A percentile compares a stretch with the other conserved stretches of the same genome.
Evolutionary conservation across 2,329 filamentous ascomycete species (phyloP).

Genomic region (Coleophoma crateriformis): DNA sequence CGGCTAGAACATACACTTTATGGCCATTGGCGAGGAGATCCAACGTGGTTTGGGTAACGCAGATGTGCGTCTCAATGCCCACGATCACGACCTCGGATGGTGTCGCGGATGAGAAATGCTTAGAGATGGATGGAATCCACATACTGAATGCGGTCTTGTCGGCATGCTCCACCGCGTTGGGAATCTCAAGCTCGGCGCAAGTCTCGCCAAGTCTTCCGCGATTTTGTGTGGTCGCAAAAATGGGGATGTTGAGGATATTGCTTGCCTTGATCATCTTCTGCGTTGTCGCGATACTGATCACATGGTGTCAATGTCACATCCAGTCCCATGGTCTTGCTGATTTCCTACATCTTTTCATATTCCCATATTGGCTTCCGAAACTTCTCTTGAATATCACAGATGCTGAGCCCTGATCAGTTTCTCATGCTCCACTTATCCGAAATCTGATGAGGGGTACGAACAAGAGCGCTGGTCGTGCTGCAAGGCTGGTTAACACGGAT

Average conservation of each 20-base stretch:
- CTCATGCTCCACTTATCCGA: no score
- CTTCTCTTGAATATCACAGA: constrained; percentile 94
- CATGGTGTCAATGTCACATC: background rate
- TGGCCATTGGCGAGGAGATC: constrained; percentile 74
- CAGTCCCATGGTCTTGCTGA: background rate
- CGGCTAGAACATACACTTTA: constrained; percentile 79
- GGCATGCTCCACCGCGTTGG: constrained; percentile 46
- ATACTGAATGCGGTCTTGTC: constrained; percentile 94
- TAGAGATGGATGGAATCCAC: constrained; percentile 63
- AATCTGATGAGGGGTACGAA: background rate
- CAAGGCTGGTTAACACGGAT: background rate
- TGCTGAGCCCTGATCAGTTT: constrained; percentile 41
- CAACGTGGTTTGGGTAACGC: constrained; percentile 85
- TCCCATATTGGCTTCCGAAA: constrained; percentile 80
- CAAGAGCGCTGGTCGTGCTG: constrained; percentile 17
- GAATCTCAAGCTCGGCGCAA: constrained; percentile 62
- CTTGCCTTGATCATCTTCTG: constrained; percentile 64
- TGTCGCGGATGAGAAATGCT: constrained; percentile 27
- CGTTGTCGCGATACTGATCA: constrained; percentile 54
- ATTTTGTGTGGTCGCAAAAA: constrained; percentile 84
- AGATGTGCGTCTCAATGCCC: constrained; percentile 92
- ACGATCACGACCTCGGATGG: constrained; percentile 66
- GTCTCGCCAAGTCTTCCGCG: constrained; percentile 72
- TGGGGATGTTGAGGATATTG: constrained; percentile 64
- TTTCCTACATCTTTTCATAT: constrained; percentile 69